Evolutionary conservation across 305 asterid species (phyloP), one percentile per base, ranked within the genome.

Genomic region (Fraxinus paxiana): DNA sequence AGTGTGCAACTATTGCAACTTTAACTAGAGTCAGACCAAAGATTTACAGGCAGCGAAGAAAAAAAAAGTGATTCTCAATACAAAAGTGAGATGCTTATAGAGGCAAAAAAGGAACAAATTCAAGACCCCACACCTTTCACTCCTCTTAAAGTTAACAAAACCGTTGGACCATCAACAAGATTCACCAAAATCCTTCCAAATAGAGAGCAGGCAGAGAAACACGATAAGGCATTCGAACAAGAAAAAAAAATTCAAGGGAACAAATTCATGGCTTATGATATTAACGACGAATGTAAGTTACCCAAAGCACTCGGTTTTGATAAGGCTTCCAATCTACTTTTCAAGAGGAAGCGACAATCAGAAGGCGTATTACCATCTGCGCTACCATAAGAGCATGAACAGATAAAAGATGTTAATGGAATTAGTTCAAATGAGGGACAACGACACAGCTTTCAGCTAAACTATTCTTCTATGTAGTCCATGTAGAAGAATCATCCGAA

Each of bases 161-260:
- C 77, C 22, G 4, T 13, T 20, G 63, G 77, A 72, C 73, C 73
- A 77, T 56, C 76, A 67, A 34, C 31, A 43, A 37, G 30, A 46
- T 75, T 79, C 74, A 72, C 38, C 78, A 59, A 59, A 34, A 73
- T 77, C 83, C 31, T 34, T 77, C 67, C 56, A 1, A 26, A 74
- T 41, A 48, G 41, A 41, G 24, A 22, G 35, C 2, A 33, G 71
- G 69, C 72, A 24, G 10, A 20, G 77, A 43, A 46, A 28, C 26
- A 1, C 6, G 24, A 9, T 2, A 41, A 7, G 20, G 4, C 35
- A 13, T 37, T 30, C 35, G 34, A 41, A 28, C 5, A 31, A 71
- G 71, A 17, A 37, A 37, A 35, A 35, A 0, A 5, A 69, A 18
- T 31, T 74, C 31, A 56, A 73, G 2, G 7, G 51, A 79, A 1